Conservation (phyloP, 2,329 filamentous ascomycete genomes). For the Aspergillus sp. region DNA sequence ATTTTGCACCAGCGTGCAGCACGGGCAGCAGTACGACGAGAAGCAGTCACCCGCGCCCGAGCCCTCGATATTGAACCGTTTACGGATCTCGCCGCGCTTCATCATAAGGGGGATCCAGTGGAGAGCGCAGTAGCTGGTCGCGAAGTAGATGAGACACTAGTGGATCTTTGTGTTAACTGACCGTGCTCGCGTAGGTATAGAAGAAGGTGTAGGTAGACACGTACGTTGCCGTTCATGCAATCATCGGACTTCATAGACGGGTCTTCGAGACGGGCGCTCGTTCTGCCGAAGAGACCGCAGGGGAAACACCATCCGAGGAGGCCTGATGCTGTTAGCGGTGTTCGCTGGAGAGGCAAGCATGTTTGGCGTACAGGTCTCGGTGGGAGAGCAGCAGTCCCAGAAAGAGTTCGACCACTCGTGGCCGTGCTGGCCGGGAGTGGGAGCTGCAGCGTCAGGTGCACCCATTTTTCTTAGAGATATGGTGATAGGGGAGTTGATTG, state of each 20-base stretch:
- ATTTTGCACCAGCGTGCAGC: slow-evolving; percentile 58
- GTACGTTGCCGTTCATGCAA: slow-evolving; percentile 27
- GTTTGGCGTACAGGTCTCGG: slow-evolving; percentile 27
- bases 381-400: slow-evolving; percentile 32
- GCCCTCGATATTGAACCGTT: slow-evolving; percentile 54
- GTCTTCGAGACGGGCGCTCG: slow-evolving; percentile 29
- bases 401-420: slow-evolving; percentile 30
- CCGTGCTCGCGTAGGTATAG: background rate
- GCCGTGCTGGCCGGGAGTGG: background rate
- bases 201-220: background rate
- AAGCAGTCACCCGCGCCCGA: slow-evolving; percentile 51
- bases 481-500: background rate
- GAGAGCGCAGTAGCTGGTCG: slow-evolving; percentile 28
- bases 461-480: slow-evolving; percentile 4
- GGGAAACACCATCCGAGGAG: slow-evolving; percentile 26
- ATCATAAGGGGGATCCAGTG: slow-evolving; percentile 48
- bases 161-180: background rate
- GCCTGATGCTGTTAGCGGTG: slow-evolving; percentile 16
- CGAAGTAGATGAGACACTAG: slow-evolving; percentile 35
- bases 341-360: background rate
- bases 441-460: background rate
- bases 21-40: slow-evolving; percentile 54
- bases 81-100: slow-evolving; percentile 54
- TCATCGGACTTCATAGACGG: slow-evolving; percentile 25
- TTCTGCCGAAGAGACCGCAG: slow-evolving; percentile 32